Percentiles rank a stretch among this genome's conserved stretches.
phyloP scores from a whole-genome alignment of 768 basidiomycete species.

The Boletus patriciae region DNA sequence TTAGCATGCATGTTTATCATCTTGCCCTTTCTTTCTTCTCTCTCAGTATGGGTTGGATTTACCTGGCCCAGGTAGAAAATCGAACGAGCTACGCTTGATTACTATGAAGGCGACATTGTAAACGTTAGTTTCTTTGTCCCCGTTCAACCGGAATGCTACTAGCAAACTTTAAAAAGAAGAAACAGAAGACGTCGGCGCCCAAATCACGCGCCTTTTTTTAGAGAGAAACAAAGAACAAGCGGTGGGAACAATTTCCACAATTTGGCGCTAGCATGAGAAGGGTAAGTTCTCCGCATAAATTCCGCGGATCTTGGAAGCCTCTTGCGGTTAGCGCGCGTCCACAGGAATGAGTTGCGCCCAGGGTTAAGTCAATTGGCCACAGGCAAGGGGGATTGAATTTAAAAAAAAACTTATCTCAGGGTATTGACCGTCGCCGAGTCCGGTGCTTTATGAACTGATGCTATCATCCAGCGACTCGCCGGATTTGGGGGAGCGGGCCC shows the following conservation, averaged over 20 bases:
- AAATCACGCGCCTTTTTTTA: background rate
- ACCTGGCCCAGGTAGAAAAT: background rate
- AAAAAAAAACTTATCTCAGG: no score
- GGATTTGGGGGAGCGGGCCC: background rate
- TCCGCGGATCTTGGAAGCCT: slow-evolving; percentile 8
- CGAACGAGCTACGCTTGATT: background rate
- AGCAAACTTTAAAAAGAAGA: background rate
- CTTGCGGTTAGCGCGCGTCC: background rate
- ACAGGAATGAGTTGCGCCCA: background rate
- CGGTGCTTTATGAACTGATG: background rate
- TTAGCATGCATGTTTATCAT: background rate
- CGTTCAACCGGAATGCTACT: background rate
- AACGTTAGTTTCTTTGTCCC: background rate
- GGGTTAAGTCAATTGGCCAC: background rate
- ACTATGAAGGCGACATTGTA: background rate
- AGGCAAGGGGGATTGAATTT: no score
- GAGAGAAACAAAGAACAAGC: background rate
- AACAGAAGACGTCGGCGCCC: background rate
- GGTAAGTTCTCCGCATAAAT: background rate
- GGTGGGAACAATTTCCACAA: slow-evolving; percentile 8
- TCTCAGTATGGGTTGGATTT: background rate
- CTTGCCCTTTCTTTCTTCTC: background rate
- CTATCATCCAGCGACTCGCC: background rate
- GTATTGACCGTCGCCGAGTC: background rate
- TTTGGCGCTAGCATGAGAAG: slow-evolving; percentile 12